Percentiles rank a stretch among this genome's conserved stretches.
Evolutionary conservation across 139 green algal species (phyloP).

Genomic region (Chlorella vulgaris): DNA sequence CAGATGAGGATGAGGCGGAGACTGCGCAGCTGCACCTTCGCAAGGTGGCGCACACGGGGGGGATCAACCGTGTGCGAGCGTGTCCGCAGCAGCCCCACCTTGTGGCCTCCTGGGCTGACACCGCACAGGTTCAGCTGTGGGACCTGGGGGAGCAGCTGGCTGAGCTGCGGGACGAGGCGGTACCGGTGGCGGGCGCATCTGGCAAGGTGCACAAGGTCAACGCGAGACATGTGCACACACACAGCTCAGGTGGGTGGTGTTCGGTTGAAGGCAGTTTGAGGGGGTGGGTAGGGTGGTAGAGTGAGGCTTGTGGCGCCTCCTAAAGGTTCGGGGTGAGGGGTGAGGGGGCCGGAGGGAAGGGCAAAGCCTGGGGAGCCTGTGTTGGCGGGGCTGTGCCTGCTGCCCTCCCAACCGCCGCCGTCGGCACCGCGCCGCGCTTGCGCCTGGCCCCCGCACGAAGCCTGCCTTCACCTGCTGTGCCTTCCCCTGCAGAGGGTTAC

Average conservation of each 20-base stretch:
- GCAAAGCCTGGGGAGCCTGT: no score
- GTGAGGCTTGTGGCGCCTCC: no score
- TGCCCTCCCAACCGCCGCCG: no score
- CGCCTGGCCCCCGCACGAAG: no score
- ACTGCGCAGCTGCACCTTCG: slow-evolving; percentile 51
- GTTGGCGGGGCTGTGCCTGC: no score
- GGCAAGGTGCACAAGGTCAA: slow-evolving; percentile 28
- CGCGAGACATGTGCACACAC: slow-evolving; percentile 49
- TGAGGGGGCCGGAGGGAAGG: no score
- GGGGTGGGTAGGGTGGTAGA: neutral
- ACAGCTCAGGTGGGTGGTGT: slow-evolving; percentile 37
- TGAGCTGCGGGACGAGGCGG: slow-evolving; percentile 60
- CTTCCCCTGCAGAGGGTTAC: slow-evolving; percentile 80
- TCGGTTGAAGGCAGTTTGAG: neutral
- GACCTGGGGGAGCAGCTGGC: slow-evolving; percentile 71
- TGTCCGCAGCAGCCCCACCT: slow-evolving; percentile 88
- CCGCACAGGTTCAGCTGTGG: slow-evolving; percentile 81
- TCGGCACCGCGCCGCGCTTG: no score
- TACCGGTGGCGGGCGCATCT: slow-evolving; percentile 21
- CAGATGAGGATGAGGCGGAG: slow-evolving; percentile 68
- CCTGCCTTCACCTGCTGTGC: no score
- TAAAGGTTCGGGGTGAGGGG: no score
- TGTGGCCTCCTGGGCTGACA: slow-evolving; percentile 91
- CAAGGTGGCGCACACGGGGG: slow-evolving; percentile 75
- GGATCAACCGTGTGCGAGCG: slow-evolving; percentile 91